Evolutionary conservation across 1,139 yeast genomes (phyloP), one percentile per base, ranked within the genome.

Genomic region (Kazachstania sp.): DNA sequence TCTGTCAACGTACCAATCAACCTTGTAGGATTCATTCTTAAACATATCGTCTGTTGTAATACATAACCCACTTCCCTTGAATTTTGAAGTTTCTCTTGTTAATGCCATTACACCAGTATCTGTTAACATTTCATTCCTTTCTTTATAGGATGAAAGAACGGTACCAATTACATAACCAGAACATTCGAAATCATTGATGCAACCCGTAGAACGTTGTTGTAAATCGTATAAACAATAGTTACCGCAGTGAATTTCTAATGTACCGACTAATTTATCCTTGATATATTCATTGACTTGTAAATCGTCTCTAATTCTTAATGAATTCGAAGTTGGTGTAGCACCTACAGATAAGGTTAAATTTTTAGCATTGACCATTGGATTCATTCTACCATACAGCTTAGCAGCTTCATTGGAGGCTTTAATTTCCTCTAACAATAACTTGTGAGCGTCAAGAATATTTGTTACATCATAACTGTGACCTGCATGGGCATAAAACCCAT

Each of bases 251-350:
- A 85, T 63, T 56, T 85, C 95, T 45, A 85, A 66, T 1, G 63
- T 63, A 3, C 81, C 83, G 26, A 64, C 56, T 36, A 78, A 57
- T n/a, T 59, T 51, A 4, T 58, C 1, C 83, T 79, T 35, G 77
- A 66, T 34, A 65, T 71, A 47, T 75, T 65, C 16, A 59, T 52
- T 39, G 49, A 53, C 35, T 5, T 30, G 29, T 20, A 48, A 40
- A 36, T 49, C 39, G 39, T 50, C 45, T 37, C 47, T 29, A n/a
- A 49, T 32, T 49, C 70, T 71, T 2, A 84, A 71, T 0, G 86
- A 78, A 56, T 82, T 87, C 1, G 86, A 81, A 0, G 94, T 85
- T 40, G 94, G 94, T 0, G 95, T 83, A 1, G 94, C 88, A 13
- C 95, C 95, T 13, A 83, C 86, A n/a, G 68, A 66, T 2, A 63